Evolutionary conservation across 768 basidiomycete genomes (phyloP), one percentile per base, ranked within the genome.

Genomic region (Tricholoma terreum): DNA sequence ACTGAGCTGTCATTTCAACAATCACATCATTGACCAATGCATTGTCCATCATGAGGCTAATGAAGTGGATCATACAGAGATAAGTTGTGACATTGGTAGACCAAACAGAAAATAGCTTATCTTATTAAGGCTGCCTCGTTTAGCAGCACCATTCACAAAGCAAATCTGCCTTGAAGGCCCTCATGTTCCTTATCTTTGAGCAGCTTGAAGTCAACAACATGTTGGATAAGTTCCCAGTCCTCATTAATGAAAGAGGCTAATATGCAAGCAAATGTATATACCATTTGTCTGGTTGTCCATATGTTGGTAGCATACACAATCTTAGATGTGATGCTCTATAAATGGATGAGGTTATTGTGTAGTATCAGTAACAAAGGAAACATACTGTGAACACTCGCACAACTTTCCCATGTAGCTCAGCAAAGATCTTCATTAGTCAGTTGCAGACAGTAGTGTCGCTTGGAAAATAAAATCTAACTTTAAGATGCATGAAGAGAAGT

Each of bases 21-120:
- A 77, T 58, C 8, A 76, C 72, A 58, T 75, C 66, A 48, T 76
- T 75, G 17, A 67, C 58, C 0, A 64, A 59, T 0, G 72, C 74
- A 63, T 76, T 77, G 59, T 76, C 71, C 10, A 58, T 63, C 57
- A 66, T 72, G 38, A 55, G 9, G 2, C 46, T 21, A 17, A 55
- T 46, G 55, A 55, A 50, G 60, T 57, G 24, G 22, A 34, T 38
- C 36, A 38, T 15, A n/a, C 36, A 11, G n/a, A 14, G 24, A 6
- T 27, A 2, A 27, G 24, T 27, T 27, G 6, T 3, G 6, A 27
- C 6, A 2, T 27, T 2, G 6, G 24, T 27, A n/a, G n/a, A n/a
- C n/a, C 2, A 3, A 27, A 17, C 38, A 6, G n/a, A 40, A 40
- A 35, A 35, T 35, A 21, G 71, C 72, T 62, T 59, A 76, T 75